These are phyloP conservation scores for Ceratocystis cacaofunesta DNA, from an alignment of 2,329 filamentous ascomycete genomes.

Conservation along the genomic window DNA sequence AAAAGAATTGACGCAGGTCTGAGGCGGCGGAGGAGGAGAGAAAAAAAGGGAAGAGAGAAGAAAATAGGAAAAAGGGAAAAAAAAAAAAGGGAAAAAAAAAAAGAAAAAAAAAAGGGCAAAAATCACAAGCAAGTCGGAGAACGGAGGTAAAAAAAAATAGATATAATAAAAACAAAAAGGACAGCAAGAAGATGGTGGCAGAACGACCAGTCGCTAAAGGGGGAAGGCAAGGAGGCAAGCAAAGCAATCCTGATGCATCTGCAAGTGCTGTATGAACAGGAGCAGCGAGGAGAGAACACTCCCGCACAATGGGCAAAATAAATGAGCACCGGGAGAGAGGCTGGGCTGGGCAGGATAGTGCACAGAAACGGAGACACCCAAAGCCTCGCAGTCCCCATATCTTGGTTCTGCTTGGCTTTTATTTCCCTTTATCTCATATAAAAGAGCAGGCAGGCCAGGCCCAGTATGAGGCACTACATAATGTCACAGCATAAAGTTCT, in stretches of 20 bases:
- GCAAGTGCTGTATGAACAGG: background rate
- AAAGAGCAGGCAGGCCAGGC: too few relatives aligned
- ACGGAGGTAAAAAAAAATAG: background rate
- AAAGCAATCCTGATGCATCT: background rate
- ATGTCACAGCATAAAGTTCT: too few relatives aligned
- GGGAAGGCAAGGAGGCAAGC: background rate
- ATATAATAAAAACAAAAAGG: background rate
- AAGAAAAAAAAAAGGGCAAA: background rate
- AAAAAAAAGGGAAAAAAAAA: background rate
- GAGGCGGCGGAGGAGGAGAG: background rate
- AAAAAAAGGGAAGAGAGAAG: background rate
- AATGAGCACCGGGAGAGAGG: too few relatives aligned
- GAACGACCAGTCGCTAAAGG: background rate
- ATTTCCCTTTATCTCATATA: too few relatives aligned
- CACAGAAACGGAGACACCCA: too few relatives aligned
- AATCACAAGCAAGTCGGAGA: too few relatives aligned
- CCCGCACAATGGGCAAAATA: too few relatives aligned
- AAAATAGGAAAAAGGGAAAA: background rate
- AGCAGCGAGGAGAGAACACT: background rate
- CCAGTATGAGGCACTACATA: too few relatives aligned
- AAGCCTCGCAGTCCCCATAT: too few relatives aligned
- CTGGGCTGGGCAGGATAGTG: too few relatives aligned
- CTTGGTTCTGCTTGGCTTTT: too few relatives aligned
- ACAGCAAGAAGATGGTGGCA: too few relatives aligned
- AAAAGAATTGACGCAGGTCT: background rate